A percentile compares a stretch with the other conserved stretches of the same genome.
phyloP scores from a whole-genome alignment of 1,284 basidiomycete genomes.

The Omphalotus olearius region DNA sequence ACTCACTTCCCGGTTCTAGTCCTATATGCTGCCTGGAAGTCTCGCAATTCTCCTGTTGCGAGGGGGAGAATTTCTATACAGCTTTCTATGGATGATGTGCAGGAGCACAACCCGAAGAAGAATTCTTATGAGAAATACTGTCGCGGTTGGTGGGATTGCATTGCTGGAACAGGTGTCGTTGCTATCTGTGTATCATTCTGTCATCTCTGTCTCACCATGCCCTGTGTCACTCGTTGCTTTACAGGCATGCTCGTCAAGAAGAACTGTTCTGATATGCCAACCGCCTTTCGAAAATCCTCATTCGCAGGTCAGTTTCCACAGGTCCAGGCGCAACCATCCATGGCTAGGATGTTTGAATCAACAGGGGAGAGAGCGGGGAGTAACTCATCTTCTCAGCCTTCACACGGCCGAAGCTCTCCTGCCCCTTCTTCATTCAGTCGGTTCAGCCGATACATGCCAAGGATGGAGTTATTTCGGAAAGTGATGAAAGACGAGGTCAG shows the following conservation, averaged over 20 bases:
- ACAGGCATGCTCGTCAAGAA: no score
- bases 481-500: conserved; percentile 62
- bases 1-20: conserved; percentile 31
- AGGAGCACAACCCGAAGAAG: conserved; percentile 20
- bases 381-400: conserved; percentile 2
- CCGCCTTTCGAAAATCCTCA: no score
- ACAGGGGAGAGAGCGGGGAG: not conserved
- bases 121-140: conserved; percentile 27
- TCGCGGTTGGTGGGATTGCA: conserved; percentile 57
- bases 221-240: no score
- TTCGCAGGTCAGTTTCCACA: no score
- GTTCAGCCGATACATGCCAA: conserved; percentile 45
- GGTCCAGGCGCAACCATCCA: not conserved
- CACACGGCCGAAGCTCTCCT: conserved; percentile 22
- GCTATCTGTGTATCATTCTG: no score
- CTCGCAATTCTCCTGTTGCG: conserved; percentile 44
- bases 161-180: conserved; percentile 19
- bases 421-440: conserved; percentile 39
- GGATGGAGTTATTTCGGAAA: conserved; percentile 49
- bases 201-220: no score
- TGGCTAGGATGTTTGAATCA: not conserved
- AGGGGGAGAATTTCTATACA: conserved; percentile 54
- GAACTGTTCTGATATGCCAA: no score
- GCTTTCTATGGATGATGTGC: conserved; percentile 36
- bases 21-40: conserved; percentile 52